phyloP scores from a whole-genome alignment of 2,329 filamentous ascomycete genomes.

The Microcyclospora pomicola region DNA sequence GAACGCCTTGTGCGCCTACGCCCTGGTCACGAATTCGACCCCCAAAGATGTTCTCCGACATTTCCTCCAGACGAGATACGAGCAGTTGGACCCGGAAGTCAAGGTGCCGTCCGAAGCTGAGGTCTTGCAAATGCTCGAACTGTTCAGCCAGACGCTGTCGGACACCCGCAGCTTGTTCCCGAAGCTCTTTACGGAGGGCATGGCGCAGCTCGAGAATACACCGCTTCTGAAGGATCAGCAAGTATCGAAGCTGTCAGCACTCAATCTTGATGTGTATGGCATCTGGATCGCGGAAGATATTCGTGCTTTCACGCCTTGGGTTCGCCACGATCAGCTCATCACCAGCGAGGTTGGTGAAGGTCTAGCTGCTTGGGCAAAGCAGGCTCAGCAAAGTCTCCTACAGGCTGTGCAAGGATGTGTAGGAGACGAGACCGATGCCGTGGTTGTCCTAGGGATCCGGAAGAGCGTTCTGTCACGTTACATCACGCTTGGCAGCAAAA shows the following conservation, averaged over 20 bases:
- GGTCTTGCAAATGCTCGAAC: slow-evolving; percentile 50
- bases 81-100: slow-evolving; percentile 52
- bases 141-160: slow-evolving; percentile 65
- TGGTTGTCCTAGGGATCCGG: slow-evolving; percentile 12
- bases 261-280: slow-evolving; percentile 64
- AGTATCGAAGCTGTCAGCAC: slow-evolving; percentile 50
- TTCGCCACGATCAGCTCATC: slow-evolving; percentile 58
- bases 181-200: slow-evolving; percentile 52
- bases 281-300: slow-evolving; percentile 75
- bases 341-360: slow-evolving; percentile 26
- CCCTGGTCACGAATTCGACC: slow-evolving; percentile 65
- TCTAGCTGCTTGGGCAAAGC: slow-evolving; percentile 53
- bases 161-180: slow-evolving; percentile 68
- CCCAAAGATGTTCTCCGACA: slow-evolving; percentile 65
- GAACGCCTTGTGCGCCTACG: slow-evolving; percentile 67
- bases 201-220: slow-evolving; percentile 53
- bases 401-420: slow-evolving; percentile 11
- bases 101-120: slow-evolving; percentile 37
- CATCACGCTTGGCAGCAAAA: slow-evolving; percentile 11
- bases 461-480: slow-evolving; percentile 16
- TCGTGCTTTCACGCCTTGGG: slow-evolving; percentile 72
- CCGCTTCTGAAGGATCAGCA: slow-evolving; percentile 59
- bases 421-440: slow-evolving; percentile 7
- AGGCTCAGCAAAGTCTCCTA: slow-evolving; percentile 31
- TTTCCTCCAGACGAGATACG: slow-evolving; percentile 59